Percentiles rank a stretch among this genome's conserved stretches.
These are phyloP conservation scores for Aspergillus sp. DNA, from an alignment of 2,329 filamentous ascomycete species.

Conservation along the genomic window DNA sequence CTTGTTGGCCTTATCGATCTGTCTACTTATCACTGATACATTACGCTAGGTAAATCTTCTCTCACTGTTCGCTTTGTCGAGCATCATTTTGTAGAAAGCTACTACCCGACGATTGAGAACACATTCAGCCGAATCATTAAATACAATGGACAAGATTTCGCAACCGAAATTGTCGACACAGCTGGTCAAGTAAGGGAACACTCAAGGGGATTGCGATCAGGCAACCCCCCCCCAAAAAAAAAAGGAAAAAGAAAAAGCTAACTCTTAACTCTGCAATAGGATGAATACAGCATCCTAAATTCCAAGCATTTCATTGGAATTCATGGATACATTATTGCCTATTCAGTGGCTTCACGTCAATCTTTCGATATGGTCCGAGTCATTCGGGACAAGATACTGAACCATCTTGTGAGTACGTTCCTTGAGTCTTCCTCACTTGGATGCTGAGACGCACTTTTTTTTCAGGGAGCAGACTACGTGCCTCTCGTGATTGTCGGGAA, in stretches of 20 bases:
- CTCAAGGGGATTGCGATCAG: not conserved
- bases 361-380: slow-evolving; percentile 97
- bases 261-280: slow-evolving; percentile 45
- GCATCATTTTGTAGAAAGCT: slow-evolving; percentile 96
- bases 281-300: slow-evolving; percentile 97
- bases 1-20: slow-evolving; percentile 2
- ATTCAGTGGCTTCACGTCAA: slow-evolving; percentile 88
- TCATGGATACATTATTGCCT: slow-evolving; percentile 97
- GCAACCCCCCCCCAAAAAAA: not conserved
- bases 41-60: slow-evolving; percentile 77
- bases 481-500: slow-evolving; percentile 94
- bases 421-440: not conserved
- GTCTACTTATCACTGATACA: slow-evolving; percentile 6
- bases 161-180: slow-evolving; percentile 96
- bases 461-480: slow-evolving; percentile 79
- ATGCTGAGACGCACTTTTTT: slow-evolving; percentile 2
- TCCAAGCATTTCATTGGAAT: slow-evolving; percentile 99
- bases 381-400: slow-evolving; percentile 94
- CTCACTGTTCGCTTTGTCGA: slow-evolving; percentile 96
- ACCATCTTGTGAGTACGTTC: slow-evolving; percentile 66
- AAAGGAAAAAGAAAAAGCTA: slow-evolving; percentile 5
- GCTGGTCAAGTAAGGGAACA: slow-evolving; percentile 68
- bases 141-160: slow-evolving; percentile 85
- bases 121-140: slow-evolving; percentile 96
- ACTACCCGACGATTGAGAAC: slow-evolving; percentile 98